phyloP scores from a whole-genome alignment of 345 rosid species.

The Abelmoschus esculentus region DNA sequence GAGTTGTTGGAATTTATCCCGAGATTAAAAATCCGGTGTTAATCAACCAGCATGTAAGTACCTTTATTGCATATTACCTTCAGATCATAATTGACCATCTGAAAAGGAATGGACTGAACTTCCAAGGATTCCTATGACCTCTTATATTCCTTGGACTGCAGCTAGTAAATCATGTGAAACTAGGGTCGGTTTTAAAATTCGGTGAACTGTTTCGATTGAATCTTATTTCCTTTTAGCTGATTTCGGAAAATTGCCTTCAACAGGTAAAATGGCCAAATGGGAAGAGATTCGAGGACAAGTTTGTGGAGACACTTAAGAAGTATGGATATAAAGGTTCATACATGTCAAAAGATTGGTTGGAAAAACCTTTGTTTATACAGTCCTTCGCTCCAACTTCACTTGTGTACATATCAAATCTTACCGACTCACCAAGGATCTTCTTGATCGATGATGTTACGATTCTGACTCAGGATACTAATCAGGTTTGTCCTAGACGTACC shows the following conservation, averaged over 20 bases:
- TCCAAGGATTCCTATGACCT: neutral
- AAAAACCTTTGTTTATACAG: slow-evolving; percentile 80
- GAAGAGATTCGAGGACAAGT: slow-evolving; percentile 64
- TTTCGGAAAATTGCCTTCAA: slow-evolving; percentile 10
- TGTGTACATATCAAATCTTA: slow-evolving; percentile 48
- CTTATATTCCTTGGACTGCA: neutral
- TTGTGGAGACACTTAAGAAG: slow-evolving; percentile 64
- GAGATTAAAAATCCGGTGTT: slow-evolving; percentile 91
- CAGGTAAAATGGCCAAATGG: slow-evolving; percentile 86
- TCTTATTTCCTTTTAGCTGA: neutral
- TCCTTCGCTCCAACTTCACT: slow-evolving; percentile 89
- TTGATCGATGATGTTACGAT: slow-evolving; percentile 64
- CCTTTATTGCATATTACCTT: too few relatives aligned
- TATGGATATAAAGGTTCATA: slow-evolving; percentile 80
- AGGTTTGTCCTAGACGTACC: slow-evolving; percentile 36
- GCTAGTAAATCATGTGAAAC: neutral
- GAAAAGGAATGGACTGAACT: neutral
- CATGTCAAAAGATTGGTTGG: slow-evolving; percentile 73
- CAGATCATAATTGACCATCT: neutral
- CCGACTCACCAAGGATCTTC: slow-evolving; percentile 71
- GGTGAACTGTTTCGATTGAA: neutral
- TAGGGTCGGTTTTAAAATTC: neutral
- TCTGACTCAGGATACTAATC: slow-evolving; percentile 82
- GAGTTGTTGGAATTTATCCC: slow-evolving; percentile 94
- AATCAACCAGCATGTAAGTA: slow-evolving; percentile 70